Conservation (phyloP, 148 eudicot species). For the Rhododendron griersonianum region DNA sequence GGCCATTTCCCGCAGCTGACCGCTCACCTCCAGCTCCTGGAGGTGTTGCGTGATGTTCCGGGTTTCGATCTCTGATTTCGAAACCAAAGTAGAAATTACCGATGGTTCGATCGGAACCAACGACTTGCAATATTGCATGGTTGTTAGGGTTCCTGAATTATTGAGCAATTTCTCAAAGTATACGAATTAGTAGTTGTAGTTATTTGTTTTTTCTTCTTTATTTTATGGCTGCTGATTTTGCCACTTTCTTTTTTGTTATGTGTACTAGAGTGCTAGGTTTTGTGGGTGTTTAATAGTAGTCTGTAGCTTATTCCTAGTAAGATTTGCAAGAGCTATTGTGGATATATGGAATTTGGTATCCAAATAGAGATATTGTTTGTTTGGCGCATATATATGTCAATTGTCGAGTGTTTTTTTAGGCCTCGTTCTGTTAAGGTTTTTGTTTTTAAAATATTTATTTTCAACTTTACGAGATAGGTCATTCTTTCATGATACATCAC, state of each 20-base stretch:
- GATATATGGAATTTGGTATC: neutral
- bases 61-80: neutral
- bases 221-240: no score
- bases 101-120: neutral
- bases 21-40: conserved; percentile 50
- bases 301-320: neutral
- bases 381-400: neutral
- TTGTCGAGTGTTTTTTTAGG: neutral
- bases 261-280: neutral
- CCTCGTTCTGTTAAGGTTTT: fast-evolving
- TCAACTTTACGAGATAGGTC: no score
- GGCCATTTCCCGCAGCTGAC: conserved; percentile 87
- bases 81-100: neutral
- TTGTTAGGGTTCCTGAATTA: neutral
- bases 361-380: neutral
- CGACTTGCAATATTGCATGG: neutral
- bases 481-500: no score
- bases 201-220: neutral
- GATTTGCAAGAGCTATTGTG: neutral
- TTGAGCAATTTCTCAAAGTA: neutral
- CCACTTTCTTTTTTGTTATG: no score
- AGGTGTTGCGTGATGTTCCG: conserved; percentile 40
- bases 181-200: neutral
- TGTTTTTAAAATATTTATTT: no score
- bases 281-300: neutral